Base-by-base conservation (phyloP, 2,329 filamentous ascomycete genomes). In the Microsporum audouinii region DNA sequence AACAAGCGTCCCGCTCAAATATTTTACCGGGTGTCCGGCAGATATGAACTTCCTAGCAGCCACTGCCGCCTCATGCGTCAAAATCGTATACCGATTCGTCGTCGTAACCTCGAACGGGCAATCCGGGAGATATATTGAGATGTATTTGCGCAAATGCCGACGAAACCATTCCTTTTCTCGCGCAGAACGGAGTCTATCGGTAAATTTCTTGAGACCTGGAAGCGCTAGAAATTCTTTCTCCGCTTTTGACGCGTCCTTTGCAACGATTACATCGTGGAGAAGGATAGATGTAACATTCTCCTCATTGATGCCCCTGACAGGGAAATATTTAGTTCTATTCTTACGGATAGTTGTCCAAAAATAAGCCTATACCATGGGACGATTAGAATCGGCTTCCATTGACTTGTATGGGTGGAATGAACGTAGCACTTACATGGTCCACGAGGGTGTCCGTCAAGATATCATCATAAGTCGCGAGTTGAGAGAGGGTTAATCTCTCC, bases 311-410 rank as follows among this genome's bases (percentile, higher is more conserved):
- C 89, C 89, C 64, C 94, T 86, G 5, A 88, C 90, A 0, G 90
- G 82, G 68, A 89, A 88, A 73, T 95, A 97, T 60, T 89, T 89
- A 61, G 84, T 85, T 63, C 88, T 86, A 70, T 97, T 96, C 76
- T 99, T 99, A 65, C 92, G 91, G 62, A 96, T 96, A 2, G 84
- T 88, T 4, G 92, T 92, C 92, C 94, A 97, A 79, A 94, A 99
- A 75, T 89, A 96, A 7, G 90, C 87, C 92, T 96, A 66, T 51
- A 58, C 17, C 49, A 23, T 61, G 60, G 39, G 60, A 12, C 51
- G 4, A 49, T 62, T 14, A 51, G 61, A 55, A 41, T 57, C 10
- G 23, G 23, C 31, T 3, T 29, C 27, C 4, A n/a, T n/a, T 5
- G 14, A 6, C 45, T 33, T 29, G 7, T 29, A 12, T 29, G 39